Base-by-base conservation (phyloP, 1,139 yeast species). In the Wickerhamiella pararugosa region DNA sequence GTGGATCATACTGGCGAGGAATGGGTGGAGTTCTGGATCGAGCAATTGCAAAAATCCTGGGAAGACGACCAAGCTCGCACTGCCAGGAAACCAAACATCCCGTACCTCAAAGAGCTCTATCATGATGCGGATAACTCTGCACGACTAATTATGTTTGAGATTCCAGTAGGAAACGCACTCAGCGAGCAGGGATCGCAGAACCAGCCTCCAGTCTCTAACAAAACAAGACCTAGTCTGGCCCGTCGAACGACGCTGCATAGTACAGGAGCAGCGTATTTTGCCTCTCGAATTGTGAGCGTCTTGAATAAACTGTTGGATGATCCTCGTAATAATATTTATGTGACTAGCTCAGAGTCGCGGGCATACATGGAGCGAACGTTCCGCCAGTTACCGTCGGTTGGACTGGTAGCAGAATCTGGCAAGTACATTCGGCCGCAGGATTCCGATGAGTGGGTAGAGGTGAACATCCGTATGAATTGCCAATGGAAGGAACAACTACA, bases 391-490 rank as follows among this genome's bases (percentile, higher is more conserved):
- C 75, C 79, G 1, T 73, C 72, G 35, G 57, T 87, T 31, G 97
- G 97, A 0, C 65, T 87, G 41, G 76, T 87, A 50, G 94, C 95
- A 1, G 97, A 87, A 59, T 78, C 80, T 56, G 97, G 97, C 32
- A 93, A 86, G 2, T 77, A 66, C 50, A 55, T 79, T 26, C 68
- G 74, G 29, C 70, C 70, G 2, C 59, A 47, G 36, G 53, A 53
- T 7, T 47, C 49, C 7, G 65, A 66, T 27, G 63, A 65, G 10
- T 87, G 96, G 96, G 62, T 73, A 31, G 69, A 81, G 2, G 64
- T 82, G 36, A 46, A 39, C 7, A 36, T 33, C 34, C 26, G 31
- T 3, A 29, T 32, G 9, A 42, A 48, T 10, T 15, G 29, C 6
- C 45, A 61, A 7, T 83, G 94, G 83, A 75, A 79, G 60, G 68